Conservation (phyloP, 345 rosid species). For the Mercurialis annua region DNA sequence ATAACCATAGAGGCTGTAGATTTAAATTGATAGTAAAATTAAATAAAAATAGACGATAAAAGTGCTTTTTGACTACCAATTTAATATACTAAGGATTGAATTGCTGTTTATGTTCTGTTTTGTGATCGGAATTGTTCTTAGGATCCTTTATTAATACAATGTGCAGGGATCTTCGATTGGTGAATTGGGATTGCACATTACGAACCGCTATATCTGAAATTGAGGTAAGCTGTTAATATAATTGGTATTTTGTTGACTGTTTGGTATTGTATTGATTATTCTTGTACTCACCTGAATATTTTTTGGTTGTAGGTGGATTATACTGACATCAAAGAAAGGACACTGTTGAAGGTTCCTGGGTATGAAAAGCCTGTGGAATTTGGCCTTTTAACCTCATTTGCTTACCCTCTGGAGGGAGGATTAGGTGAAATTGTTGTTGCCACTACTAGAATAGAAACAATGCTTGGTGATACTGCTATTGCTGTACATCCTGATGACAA, state of each 20-base stretch:
- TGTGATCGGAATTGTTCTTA: neutral
- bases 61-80: too few species aligned
- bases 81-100: neutral
- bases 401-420: conserved; percentile 76
- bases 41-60: neutral
- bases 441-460: conserved; percentile 95
- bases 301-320: conserved; percentile 64
- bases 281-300: conserved; percentile 22
- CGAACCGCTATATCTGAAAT: conserved; percentile 87
- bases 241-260: conserved; percentile 11
- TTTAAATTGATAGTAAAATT: neutral
- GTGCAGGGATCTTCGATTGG: conserved; percentile 76
- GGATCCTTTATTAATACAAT: conserved; percentile 1
- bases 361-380: conserved; percentile 84
- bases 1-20: neutral
- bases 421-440: conserved; percentile 92
- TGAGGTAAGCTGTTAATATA: conserved; percentile 53
- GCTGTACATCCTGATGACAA: conserved; percentile 88
- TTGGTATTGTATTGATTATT: conserved; percentile 11
- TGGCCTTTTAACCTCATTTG: conserved; percentile 88
- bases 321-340: conserved; percentile 67
- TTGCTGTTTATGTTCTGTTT: neutral
- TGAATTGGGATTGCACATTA: conserved; percentile 86
- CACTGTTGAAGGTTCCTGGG: conserved; percentile 66
- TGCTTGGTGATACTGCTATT: conserved; percentile 97